Evolutionary conservation across 116 monocot species (phyloP), one percentile per base, ranked within the genome.

Genomic region (Dioscorea cayenensis): DNA sequence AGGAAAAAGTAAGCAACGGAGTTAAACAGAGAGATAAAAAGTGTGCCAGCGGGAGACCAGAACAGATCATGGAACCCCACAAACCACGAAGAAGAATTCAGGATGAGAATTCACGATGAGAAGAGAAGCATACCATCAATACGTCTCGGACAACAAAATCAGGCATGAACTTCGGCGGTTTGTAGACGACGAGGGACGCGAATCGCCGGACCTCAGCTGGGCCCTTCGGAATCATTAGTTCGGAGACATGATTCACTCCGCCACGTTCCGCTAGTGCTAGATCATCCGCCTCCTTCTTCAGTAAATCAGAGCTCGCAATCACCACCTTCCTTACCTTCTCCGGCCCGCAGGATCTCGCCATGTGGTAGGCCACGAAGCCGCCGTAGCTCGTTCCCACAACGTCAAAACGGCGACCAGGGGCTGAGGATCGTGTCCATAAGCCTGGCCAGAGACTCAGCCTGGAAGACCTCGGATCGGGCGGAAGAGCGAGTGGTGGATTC

Each of bases 311-410:
- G 78, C 89, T 92, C 13, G 92, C 95, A 27, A 95, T 75, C 68
- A 95, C 92, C 70, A 87, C 84, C 66, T 77, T 66, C 17, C 37
- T 73, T 27, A 89, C 87, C 75, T 82, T 55, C 27, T 14, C 76
- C 22, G 60, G 51, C 25, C 89, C 87, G 60, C 84, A 51, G 27
- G 64, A 61, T 72, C 79, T 68, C 55, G 81, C 89, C 72, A 92
- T 14, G 78, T 92, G 89, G 79, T 89, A 95, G 36, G 89, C 92
- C 60, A 95, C 92, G 71, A 92, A 95, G 0, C 95, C 95, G 2
- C 95, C 95, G 77, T 95, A 95, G 77, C 92, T 92, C 10, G 87
- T 95, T 28, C 95, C 95, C 29, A 73, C 78, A n/a, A 81, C 78
- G 17, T 72, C 63, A 72, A 85, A 84, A 52, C 50, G 22, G 19